phyloP scores from a whole-genome alignment of 1,139 yeast species.

The Taphrina sp. region DNA sequence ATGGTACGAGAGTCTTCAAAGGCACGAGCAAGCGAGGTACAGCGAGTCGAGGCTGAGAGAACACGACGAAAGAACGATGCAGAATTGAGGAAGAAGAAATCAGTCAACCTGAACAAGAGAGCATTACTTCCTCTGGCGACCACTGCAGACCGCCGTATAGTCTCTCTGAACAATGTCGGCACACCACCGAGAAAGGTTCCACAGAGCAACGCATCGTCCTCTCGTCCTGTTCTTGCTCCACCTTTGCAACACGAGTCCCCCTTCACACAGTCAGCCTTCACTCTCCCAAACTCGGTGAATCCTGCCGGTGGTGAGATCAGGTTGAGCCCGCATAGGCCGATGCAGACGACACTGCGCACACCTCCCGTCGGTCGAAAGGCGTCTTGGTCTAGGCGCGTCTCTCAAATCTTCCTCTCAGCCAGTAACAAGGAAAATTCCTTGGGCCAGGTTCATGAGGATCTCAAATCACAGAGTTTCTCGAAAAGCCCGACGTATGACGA shows the following conservation, averaged over 20 bases:
- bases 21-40: conserved; percentile 7
- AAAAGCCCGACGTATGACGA: too few relatives aligned
- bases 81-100: conserved; percentile 6
- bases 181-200: neutral
- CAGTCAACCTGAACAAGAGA: neutral
- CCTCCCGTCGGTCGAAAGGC: conserved; percentile 21
- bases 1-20: neutral
- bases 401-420: conserved; percentile 14
- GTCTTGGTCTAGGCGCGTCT: conserved; percentile 22
- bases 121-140: conserved; percentile 17
- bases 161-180: conserved; percentile 23
- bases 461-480: too few relatives aligned
- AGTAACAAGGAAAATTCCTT: conserved; percentile 24
- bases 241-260: conserved; percentile 13
- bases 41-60: neutral
- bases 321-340: conserved; percentile 5
- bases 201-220: neutral
- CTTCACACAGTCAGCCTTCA: neutral
- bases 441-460: too few relatives aligned
- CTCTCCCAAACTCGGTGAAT: neutral
- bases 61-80: neutral
- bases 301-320: neutral
- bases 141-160: conserved; percentile 18
- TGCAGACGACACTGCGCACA: conserved; percentile 8
- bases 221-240: conserved; percentile 7